Evolutionary conservation across 1,139 yeast species (phyloP).

Genomic region (Yamadazyma sp.): DNA sequence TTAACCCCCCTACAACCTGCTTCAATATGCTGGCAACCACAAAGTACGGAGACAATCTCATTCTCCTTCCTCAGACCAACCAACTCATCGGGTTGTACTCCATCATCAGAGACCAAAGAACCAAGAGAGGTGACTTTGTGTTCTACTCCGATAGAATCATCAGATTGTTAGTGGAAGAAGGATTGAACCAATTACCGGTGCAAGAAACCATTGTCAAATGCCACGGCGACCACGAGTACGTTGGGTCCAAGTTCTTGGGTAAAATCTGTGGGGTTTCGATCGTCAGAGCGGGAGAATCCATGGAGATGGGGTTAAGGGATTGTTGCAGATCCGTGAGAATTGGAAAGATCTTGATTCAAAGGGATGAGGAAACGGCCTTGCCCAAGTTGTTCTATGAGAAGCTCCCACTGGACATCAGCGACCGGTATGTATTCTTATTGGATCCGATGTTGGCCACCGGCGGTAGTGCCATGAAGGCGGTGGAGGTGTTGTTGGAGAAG

Average conservation of each 20-base stretch:
- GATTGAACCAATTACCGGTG: slow-evolving; percentile 89
- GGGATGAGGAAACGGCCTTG: slow-evolving; percentile 85
- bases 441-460: slow-evolving; percentile 99
- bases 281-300: slow-evolving; percentile 96
- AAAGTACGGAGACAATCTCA: slow-evolving; percentile 47
- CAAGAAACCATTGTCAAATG: slow-evolving; percentile 65
- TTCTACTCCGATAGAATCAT: slow-evolving; percentile 94
- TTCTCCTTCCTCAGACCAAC: slow-evolving; percentile 80
- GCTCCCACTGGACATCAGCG: slow-evolving; percentile 86
- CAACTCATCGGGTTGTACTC: slow-evolving; percentile 86
- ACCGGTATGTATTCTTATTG: slow-evolving; percentile 82
- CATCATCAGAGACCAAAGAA: slow-evolving; percentile 77
- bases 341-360: slow-evolving; percentile 92
- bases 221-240: slow-evolving; percentile 69
- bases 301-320: slow-evolving; percentile 96
- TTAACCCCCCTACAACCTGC: not conserved
- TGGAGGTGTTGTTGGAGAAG: slow-evolving; percentile 79
- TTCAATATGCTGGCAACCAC: slow-evolving; percentile 6
- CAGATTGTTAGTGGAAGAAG: slow-evolving; percentile 89
- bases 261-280: slow-evolving; percentile 97
- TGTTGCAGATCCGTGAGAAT: slow-evolving; percentile 95
- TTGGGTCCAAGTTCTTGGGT: slow-evolving; percentile 84
- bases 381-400: slow-evolving; percentile 88
- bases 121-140: slow-evolving; percentile 87
- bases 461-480: slow-evolving; percentile 97